Evolutionary conservation across 305 asterid species (phyloP).

Genomic region (Solanum hybrid): DNA sequence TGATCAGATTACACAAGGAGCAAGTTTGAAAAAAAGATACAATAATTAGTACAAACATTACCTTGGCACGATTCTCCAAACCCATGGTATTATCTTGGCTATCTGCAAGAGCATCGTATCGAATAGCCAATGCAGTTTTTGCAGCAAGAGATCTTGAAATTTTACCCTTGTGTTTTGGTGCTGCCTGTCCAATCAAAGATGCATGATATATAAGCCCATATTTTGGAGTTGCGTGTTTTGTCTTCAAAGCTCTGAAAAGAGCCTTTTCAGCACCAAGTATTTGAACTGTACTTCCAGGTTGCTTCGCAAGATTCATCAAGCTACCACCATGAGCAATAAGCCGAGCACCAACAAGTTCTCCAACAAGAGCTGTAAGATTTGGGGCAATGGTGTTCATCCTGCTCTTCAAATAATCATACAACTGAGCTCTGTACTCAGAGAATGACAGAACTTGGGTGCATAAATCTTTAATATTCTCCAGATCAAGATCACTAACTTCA

Average conservation of each 20-base stretch:
- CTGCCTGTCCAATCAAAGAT: slow-evolving; percentile 93
- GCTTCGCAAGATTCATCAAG: slow-evolving; percentile 90
- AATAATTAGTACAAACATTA: slow-evolving; percentile 7
- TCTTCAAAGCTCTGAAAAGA: slow-evolving; percentile 87
- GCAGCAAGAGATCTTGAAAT: slow-evolving; percentile 91
- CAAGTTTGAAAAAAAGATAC: neutral
- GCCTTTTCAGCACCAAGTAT: slow-evolving; percentile 98
- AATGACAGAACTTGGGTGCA: slow-evolving; percentile 92
- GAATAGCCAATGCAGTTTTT: slow-evolving; percentile 80
- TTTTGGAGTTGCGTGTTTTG: slow-evolving; percentile 93
- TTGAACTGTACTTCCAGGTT: slow-evolving; percentile 96
- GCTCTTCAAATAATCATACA: slow-evolving; percentile 78
- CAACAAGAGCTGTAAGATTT: slow-evolving; percentile 92
- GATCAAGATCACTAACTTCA: slow-evolving; percentile 87
- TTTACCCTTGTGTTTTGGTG: slow-evolving; percentile 96
- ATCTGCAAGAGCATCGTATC: slow-evolving; percentile 90
- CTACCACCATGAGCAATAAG: slow-evolving; percentile 98
- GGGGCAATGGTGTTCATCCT: slow-evolving; percentile 97
- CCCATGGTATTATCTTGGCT: slow-evolving; percentile 80
- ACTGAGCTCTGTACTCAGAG: slow-evolving; percentile 85
- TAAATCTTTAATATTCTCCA: slow-evolving; percentile 77
- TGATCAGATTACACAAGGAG: neutral
- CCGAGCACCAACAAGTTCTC: slow-evolving; percentile 98
- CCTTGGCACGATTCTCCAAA: slow-evolving; percentile 78
- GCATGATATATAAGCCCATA: slow-evolving; percentile 97